Evolutionary conservation across 352 stramenopile genomes (phyloP).

Genomic region (Phytophthora lateralis): DNA sequence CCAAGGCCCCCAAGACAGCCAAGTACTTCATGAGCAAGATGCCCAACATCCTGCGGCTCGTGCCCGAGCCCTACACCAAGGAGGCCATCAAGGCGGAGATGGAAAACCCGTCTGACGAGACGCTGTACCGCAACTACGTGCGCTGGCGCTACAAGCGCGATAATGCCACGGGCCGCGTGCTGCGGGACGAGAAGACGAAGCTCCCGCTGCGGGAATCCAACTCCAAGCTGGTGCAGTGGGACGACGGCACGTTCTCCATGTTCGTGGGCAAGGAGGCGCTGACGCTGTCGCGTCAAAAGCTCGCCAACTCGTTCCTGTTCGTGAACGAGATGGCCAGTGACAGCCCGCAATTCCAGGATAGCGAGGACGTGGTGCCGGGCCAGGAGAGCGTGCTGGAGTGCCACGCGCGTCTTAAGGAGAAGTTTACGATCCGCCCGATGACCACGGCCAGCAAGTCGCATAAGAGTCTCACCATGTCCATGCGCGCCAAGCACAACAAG

Average conservation of each 20-base stretch:
- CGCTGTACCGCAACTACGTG: conserved; percentile 87
- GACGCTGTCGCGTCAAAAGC: conserved; percentile 82
- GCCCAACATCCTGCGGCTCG: conserved; percentile 85
- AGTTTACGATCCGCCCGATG: conserved; percentile 89
- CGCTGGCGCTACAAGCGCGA: conserved; percentile 81
- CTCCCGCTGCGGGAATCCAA: conserved; percentile 75
- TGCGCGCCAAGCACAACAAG: conserved; percentile 91
- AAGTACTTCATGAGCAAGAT: conserved; percentile 82
- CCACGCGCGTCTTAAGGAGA: conserved; percentile 79
- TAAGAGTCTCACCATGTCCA: conserved; percentile 89
- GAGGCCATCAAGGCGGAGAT: conserved; percentile 80
- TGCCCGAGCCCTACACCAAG: conserved; percentile 80
- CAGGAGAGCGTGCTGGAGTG: conserved; percentile 86
- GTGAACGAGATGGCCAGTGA: conserved; percentile 80
- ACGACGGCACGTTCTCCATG: conserved; percentile 86
- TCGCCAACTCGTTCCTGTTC: conserved; percentile 89
- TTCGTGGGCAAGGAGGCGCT: conserved; percentile 86
- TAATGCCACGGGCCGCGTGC: conserved; percentile 55
- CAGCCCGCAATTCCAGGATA: conserved; percentile 66
- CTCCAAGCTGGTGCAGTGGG: conserved; percentile 86
- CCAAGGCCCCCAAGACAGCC: conserved; percentile 65
- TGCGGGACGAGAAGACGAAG: conserved; percentile 67
- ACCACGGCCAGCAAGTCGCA: conserved; percentile 85
- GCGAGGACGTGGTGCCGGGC: conserved; percentile 57
- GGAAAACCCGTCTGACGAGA: conserved; percentile 84